phyloP scores from a whole-genome alignment of 805 yeast species.

The Nakazawaea wickerhamii region DNA sequence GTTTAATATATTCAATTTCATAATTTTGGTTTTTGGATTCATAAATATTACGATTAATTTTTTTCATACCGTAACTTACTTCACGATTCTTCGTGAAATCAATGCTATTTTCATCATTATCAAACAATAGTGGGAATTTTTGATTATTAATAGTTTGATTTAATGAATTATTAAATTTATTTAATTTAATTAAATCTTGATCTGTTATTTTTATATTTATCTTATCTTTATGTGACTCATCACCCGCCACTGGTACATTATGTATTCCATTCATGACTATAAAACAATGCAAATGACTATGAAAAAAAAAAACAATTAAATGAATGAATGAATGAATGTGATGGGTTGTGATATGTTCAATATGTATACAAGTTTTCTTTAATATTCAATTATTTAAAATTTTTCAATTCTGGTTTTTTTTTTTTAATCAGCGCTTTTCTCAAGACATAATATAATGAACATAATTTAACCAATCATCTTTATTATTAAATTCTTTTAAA shows the following conservation, averaged over 20 bases:
- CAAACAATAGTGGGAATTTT: conserved; percentile 1
- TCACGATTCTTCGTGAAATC: conserved; percentile 5
- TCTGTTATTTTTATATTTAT: neutral
- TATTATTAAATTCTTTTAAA: neutral
- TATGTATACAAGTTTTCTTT: no score
- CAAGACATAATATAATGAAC: neutral
- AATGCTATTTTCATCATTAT: neutral
- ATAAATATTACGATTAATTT: neutral
- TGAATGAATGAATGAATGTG: neutral
- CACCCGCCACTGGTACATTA: no score
- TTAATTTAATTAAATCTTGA: conserved; percentile 1
- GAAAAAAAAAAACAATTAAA: neutral
- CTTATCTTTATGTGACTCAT: no score
- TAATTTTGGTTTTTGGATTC: neutral
- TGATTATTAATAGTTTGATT: neutral
- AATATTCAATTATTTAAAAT: no score
- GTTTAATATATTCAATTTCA: neutral
- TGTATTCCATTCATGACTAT: neutral
- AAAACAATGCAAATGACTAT: no score
- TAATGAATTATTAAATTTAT: neutral
- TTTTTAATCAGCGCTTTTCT: neutral
- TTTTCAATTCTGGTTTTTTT: neutral
- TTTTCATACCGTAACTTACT: conserved; percentile 4
- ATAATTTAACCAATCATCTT: neutral
- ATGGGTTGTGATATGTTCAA: no score